Evolutionary conservation across 2,329 filamentous ascomycete genomes (phyloP).

Genomic region (Amylocarpus encephaloides): DNA sequence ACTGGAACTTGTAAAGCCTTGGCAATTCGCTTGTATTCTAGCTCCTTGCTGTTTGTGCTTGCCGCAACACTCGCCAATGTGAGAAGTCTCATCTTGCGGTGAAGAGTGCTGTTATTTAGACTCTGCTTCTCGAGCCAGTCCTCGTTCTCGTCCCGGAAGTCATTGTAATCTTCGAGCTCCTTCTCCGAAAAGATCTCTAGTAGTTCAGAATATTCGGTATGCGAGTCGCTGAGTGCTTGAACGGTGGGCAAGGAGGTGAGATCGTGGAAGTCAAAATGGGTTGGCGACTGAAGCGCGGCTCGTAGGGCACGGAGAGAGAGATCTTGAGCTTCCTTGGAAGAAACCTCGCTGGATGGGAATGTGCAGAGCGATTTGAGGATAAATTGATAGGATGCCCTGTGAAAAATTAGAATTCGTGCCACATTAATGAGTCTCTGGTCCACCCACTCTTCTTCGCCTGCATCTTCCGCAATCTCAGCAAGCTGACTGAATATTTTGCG

Average conservation of each 20-base stretch:
- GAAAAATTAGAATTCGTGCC: not conserved
- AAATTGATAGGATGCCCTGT: slow-evolving; percentile 60
- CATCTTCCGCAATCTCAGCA: slow-evolving; percentile 71
- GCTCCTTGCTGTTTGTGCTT: slow-evolving; percentile 73
- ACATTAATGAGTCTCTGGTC: not conserved
- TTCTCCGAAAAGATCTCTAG: slow-evolving; percentile 94
- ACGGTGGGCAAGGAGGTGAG: slow-evolving; percentile 67
- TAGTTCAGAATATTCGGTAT: slow-evolving; percentile 81
- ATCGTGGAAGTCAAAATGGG: slow-evolving; percentile 68
- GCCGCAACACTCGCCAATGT: slow-evolving; percentile 88
- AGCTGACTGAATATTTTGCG: slow-evolving; percentile 81
- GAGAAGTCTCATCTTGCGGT: slow-evolving; percentile 93
- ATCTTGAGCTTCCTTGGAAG: slow-evolving; percentile 54
- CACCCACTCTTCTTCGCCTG: slow-evolving; percentile 68
- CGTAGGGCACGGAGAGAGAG: slow-evolving; percentile 62
- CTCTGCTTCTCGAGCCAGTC: slow-evolving; percentile 75
- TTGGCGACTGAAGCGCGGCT: slow-evolving; percentile 57
- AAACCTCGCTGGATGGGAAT: slow-evolving; percentile 50
- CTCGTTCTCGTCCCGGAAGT: slow-evolving; percentile 88
- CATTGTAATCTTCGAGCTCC: slow-evolving; percentile 89
- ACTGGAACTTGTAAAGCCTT: slow-evolving; percentile 75
- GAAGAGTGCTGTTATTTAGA: slow-evolving; percentile 65
- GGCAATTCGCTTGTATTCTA: slow-evolving; percentile 80
- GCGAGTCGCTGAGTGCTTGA: slow-evolving; percentile 78
- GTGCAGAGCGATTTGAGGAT: slow-evolving; percentile 56